These are phyloP conservation scores for Wickerhamomyces sp. DNA, from an alignment of 1,139 yeast genomes.

Conservation along the genomic window DNA sequence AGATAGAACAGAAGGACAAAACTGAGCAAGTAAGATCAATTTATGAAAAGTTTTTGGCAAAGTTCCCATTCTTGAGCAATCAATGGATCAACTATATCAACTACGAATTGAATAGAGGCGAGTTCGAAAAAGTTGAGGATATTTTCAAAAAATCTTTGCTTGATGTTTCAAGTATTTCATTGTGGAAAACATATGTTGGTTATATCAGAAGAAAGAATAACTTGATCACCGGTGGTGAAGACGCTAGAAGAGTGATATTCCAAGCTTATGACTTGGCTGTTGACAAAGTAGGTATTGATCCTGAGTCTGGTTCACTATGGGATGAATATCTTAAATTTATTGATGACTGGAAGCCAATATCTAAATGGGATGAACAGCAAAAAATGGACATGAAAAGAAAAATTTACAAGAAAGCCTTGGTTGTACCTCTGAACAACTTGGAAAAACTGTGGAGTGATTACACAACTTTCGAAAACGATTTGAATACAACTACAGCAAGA, in stretches of 20 bases:
- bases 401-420: conserved; percentile 64
- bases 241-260: conserved; percentile 69
- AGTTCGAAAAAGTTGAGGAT: conserved; percentile 61
- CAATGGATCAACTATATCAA: conserved; percentile 75
- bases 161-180: conserved; percentile 53
- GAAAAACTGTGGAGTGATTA: conserved; percentile 81
- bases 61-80: conserved; percentile 60
- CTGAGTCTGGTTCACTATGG: conserved; percentile 73
- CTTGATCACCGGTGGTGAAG: conserved; percentile 78
- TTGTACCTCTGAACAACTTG: conserved; percentile 67
- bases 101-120: conserved; percentile 64
- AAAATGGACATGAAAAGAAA: conserved; percentile 74
- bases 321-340: conserved; percentile 77
- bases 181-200: conserved; percentile 72
- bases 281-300: conserved; percentile 73
- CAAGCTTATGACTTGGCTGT: conserved; percentile 86
- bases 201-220: conserved; percentile 80
- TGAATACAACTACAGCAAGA: conserved; percentile 74
- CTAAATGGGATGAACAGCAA: conserved; percentile 86
- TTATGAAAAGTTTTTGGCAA: conserved; percentile 56
- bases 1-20: conserved; percentile 53
- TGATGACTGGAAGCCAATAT: conserved; percentile 71
- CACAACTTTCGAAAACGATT: conserved; percentile 76
- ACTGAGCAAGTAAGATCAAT: conserved; percentile 57
- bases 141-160: conserved; percentile 61